These are phyloP conservation scores for Acer yangbiense DNA, from an alignment of 345 rosid genomes.

Conservation along the genomic window DNA sequence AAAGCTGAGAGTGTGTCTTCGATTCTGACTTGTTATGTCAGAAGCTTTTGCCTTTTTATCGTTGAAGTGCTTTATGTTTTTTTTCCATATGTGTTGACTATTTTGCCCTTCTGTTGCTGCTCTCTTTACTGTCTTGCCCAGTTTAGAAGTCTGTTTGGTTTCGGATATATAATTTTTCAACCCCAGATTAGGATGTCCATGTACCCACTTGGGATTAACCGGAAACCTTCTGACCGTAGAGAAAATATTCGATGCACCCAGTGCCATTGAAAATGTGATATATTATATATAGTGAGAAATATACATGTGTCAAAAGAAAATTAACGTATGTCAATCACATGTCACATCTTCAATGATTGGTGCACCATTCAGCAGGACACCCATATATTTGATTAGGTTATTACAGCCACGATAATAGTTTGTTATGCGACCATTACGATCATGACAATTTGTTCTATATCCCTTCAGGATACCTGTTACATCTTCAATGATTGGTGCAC, in stretches of 20 bases:
- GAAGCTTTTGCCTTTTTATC: slow-evolving; percentile 3
- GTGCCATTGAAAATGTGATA: too few species aligned
- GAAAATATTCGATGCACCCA: too few species aligned
- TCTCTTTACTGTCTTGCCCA: neutral
- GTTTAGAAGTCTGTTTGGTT: neutral
- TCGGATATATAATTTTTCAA: neutral
- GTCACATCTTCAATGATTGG: too few species aligned
- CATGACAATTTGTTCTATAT: neutral
- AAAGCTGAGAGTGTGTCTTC: slow-evolving; percentile 24
- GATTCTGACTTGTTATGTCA: slow-evolving; percentile 24
- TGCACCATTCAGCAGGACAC: too few species aligned
- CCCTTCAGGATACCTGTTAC: too few species aligned
- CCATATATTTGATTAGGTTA: too few species aligned
- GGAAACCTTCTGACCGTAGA: neutral
- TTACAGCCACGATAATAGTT: too few species aligned
- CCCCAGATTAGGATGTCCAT: neutral
- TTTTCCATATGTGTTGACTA: neutral
- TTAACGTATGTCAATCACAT: rapidly evolving
- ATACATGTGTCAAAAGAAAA: too few species aligned
- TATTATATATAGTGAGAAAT: too few species aligned
- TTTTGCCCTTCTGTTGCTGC: slow-evolving; percentile 21
- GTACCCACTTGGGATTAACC: too few species aligned
- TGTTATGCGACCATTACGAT: neutral
- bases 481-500: too few species aligned
- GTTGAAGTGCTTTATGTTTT: neutral